Conservation (phyloP, 176 grass and related monocot species). For the Calamus simplicifolius region DNA sequence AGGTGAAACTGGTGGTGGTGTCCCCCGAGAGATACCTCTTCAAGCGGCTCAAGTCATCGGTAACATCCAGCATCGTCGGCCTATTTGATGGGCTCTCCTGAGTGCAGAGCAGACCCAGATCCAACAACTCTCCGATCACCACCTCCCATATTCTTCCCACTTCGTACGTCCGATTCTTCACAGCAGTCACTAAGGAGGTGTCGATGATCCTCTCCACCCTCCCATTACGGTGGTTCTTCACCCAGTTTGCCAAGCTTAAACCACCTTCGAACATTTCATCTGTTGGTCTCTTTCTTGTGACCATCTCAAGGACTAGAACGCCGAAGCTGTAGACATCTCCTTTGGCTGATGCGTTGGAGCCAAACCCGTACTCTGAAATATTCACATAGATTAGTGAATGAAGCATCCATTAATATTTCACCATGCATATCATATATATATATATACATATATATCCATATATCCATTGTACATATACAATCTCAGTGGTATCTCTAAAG, state of each 20-base stretch:
- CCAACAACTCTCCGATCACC: conserved; percentile 7
- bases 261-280: conserved; percentile 1
- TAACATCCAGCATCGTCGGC: conserved; percentile 18
- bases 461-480: too few relatives aligned
- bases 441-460: too few relatives aligned
- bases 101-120: conserved; percentile 13
- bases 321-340: conserved; percentile 55
- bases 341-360: conserved; percentile 26
- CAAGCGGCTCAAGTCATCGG: conserved; percentile 7
- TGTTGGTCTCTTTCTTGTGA: conserved; percentile 32
- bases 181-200: background rate
- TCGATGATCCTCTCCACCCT: background rate
- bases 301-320: conserved; percentile 47
- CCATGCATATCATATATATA: too few relatives aligned
- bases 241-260: background rate
- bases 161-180: background rate
- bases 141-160: conserved; percentile 12
- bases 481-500: too few relatives aligned
- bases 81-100: conserved; percentile 7
- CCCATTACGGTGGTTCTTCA: background rate
- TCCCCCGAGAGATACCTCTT: conserved; percentile 8
- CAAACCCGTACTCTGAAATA: conserved; percentile 39
- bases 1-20: background rate
- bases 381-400: background rate
- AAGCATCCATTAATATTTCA: background rate